Base-by-base conservation (phyloP, 1,284 basidiomycete species). In the Filobasidium uniguttulatum region DNA sequence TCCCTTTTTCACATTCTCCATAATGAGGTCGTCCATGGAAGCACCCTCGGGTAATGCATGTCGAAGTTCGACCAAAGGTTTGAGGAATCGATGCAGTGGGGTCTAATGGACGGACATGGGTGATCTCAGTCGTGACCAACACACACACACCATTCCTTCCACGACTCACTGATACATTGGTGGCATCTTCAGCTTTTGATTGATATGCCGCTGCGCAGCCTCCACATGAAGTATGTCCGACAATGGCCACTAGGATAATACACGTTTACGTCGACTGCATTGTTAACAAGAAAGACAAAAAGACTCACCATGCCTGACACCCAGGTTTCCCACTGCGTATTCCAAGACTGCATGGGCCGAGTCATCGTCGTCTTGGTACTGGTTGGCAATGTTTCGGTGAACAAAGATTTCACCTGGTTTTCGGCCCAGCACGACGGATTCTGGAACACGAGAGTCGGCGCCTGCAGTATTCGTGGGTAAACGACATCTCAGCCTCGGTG, bases 151-250 rank as follows among this genome's bases (percentile, higher is more conserved):
- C 9, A 10, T 19, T n/a, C 36, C 36, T 22, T 8, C 17, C n/a
- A 38, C 23, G 7, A 22, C 36, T 19, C 17, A 54, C 52, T n/a
- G n/a, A n/a, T n/a, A n/a, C n/a, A n/a, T 46, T 19, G 10, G 25
- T 37, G 7, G 33, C 40, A 12, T 43, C 20, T 37, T 40, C 36
- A 48, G 40, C 47, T 25, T 44, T 38, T 22, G 28, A 55, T 36
- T 54, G 58, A 54, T 79, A 82, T 0, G 83, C 81, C 0, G 73
- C 72, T 22, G 79, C 81, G 54, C 65, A 68, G 14, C 85, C 87
- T 52, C 85, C 87, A 62, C 86, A 90, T 56, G 77, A 72, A 6
- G 81, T 81, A 67, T 89, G 87, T 34, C 86, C 87, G 20, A 82
- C 83, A 55, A 90, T 72, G 52, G 86, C 73, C 55, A 90, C 52